Percentiles rank a stretch among this genome's conserved stretches.
These are phyloP conservation scores for Neoboletus magnificus DNA, from an alignment of 768 basidiomycete genomes.

Conservation along the genomic window DNA sequence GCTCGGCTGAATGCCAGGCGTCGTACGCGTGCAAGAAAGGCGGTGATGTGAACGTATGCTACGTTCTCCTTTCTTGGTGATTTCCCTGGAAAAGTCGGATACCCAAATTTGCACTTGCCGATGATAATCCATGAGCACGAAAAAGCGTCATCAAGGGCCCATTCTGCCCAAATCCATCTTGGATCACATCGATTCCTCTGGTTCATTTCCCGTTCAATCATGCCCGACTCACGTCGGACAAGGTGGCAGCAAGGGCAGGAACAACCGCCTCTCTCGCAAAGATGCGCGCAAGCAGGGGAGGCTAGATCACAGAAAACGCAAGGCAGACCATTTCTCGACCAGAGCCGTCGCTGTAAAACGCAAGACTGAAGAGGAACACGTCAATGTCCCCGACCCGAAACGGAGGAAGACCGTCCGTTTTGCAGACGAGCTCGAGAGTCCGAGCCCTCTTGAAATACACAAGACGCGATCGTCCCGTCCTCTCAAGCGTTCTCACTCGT, in stretches of 20 bases:
- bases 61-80: neutral
- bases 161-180: constrained; percentile 28
- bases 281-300: constrained; percentile 64
- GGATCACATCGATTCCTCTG: constrained; percentile 20
- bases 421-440: constrained; percentile 1
- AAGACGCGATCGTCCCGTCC: neutral
- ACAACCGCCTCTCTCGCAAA: constrained; percentile 45
- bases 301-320: constrained; percentile 56
- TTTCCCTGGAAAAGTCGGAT: neutral
- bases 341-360: constrained; percentile 32
- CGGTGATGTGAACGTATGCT: neutral
- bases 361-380: constrained; percentile 42
- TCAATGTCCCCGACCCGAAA: constrained; percentile 39
- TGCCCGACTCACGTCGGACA: neutral
- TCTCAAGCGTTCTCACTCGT: neutral
- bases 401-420: constrained; percentile 43
- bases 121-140: constrained; percentile 11
- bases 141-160: constrained; percentile 16
- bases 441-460: neutral
- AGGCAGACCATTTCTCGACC: constrained; percentile 54
- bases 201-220: neutral
- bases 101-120: too few species aligned
- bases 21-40: neutral
- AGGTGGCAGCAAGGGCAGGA: constrained; percentile 6
- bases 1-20: neutral